Evolutionary conservation across 2,329 filamentous ascomycete genomes (phyloP).

Genomic region (Aspergillus fumigatus): DNA sequence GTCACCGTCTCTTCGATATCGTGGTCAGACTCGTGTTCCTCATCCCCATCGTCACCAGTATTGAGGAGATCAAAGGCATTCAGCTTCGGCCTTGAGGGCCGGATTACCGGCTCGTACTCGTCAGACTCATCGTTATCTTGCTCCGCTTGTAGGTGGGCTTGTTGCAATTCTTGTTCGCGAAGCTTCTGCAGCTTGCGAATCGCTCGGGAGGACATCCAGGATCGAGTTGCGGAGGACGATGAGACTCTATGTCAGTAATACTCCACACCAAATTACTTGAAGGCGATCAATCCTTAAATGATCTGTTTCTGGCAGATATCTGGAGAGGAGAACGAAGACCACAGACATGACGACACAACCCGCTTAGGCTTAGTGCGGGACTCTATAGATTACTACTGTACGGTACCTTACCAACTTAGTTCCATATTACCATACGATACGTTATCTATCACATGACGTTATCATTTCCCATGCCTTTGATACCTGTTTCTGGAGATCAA

Average conservation of each 20-base stretch:
- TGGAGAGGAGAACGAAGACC: not conserved
- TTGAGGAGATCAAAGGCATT: constrained; percentile 55
- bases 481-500: constrained; percentile 1
- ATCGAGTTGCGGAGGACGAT: not conserved
- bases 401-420: not conserved
- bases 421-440: constrained; percentile 5
- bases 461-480: constrained; percentile 1
- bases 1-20: constrained; percentile 13
- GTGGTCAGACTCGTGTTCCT: constrained; percentile 31
- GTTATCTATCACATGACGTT: not conserved
- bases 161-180: constrained; percentile 53
- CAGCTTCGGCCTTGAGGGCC: constrained; percentile 37
- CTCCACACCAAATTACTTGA: not conserved
- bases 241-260: not conserved
- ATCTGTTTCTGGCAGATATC: not conserved
- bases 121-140: constrained; percentile 37
- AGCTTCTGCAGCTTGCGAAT: constrained; percentile 60
- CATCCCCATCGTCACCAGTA: constrained; percentile 36
- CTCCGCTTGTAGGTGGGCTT: constrained; percentile 35
- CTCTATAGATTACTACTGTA: constrained; percentile 3
- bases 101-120: constrained; percentile 36
- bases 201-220: constrained; percentile 61
- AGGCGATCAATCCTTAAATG: not conserved
- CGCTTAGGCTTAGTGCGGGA: constrained; percentile 20
- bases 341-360: constrained; percentile 32